Evolutionary conservation across 108 stramenopile species (phyloP).

Genomic region (Pseudonitzschia pungens): DNA sequence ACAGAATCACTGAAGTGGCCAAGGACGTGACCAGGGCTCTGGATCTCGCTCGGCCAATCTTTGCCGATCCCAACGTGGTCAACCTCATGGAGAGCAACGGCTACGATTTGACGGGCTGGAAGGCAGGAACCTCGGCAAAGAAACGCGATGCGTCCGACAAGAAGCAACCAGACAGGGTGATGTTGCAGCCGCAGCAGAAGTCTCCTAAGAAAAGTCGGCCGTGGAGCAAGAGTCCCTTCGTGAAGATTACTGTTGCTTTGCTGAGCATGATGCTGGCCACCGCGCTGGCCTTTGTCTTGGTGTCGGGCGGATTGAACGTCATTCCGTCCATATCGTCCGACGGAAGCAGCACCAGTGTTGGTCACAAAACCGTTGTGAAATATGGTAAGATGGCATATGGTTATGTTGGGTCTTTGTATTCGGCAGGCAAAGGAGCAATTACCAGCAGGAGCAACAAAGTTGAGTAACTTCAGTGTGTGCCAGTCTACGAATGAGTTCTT

Average conservation of each 20-base stretch:
- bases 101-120: conserved; percentile 2
- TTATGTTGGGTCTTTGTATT: neutral
- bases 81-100: conserved; percentile 1
- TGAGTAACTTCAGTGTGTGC: no score
- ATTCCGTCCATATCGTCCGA: neutral
- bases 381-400: neutral
- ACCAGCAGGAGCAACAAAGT: no score
- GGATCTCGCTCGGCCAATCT: neutral
- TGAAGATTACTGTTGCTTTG: neutral
- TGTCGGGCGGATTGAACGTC: neutral
- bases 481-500: no score
- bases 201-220: neutral
- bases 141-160: neutral
- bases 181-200: neutral
- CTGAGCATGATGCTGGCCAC: neutral
- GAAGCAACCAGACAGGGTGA: neutral
- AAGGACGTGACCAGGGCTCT: neutral
- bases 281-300: neutral
- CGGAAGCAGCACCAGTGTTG: neutral
- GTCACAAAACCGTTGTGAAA: neutral
- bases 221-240: neutral
- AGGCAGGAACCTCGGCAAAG: neutral
- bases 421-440: no score
- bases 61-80: conserved; percentile 6
- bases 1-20: neutral